phyloP scores from a whole-genome alignment of 2,329 filamentous ascomycete species.

The Clonostachys rosea region DNA sequence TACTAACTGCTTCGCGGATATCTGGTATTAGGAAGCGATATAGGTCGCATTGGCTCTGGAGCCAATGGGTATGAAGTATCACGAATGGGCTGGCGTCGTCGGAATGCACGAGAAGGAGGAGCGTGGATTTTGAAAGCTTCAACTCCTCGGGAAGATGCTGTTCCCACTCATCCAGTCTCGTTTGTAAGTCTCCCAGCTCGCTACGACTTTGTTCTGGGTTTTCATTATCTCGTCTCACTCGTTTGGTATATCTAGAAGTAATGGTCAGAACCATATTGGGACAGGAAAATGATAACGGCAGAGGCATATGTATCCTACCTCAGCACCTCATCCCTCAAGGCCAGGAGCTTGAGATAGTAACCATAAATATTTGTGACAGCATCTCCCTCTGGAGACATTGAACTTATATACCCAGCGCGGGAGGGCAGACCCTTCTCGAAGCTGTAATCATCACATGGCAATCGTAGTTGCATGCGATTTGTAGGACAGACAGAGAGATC shows the following conservation, averaged over 20 bases:
- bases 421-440: slow-evolving; percentile 16
- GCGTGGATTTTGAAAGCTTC: slow-evolving; percentile 4
- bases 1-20: slow-evolving; percentile 10
- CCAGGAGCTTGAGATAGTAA: slow-evolving; percentile 11
- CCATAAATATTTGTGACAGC: slow-evolving; percentile 10
- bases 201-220: slow-evolving; percentile 9
- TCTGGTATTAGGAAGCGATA: slow-evolving; percentile 15
- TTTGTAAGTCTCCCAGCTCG: slow-evolving; percentile 6
- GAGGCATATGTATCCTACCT: too few species aligned
- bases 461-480: slow-evolving; percentile 12
- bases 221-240: not conserved
- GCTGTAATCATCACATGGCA: slow-evolving; percentile 14
- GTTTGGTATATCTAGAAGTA: slow-evolving; percentile 9
- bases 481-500: slow-evolving; percentile 17
- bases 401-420: slow-evolving; percentile 5
- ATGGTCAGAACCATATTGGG: slow-evolving; percentile 2
- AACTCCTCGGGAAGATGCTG: slow-evolving; percentile 11
- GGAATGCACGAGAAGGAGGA: slow-evolving; percentile 16
- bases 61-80: slow-evolving; percentile 7
- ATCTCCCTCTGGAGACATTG: not conserved
- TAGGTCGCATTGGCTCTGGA: slow-evolving; percentile 14
- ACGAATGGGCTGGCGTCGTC: slow-evolving; percentile 11
- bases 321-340: slow-evolving; percentile 3
- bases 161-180: slow-evolving; percentile 10
- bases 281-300: too few species aligned